Conservation (phyloP, 306 rosid species). For the Hippophae tibetana region DNA sequence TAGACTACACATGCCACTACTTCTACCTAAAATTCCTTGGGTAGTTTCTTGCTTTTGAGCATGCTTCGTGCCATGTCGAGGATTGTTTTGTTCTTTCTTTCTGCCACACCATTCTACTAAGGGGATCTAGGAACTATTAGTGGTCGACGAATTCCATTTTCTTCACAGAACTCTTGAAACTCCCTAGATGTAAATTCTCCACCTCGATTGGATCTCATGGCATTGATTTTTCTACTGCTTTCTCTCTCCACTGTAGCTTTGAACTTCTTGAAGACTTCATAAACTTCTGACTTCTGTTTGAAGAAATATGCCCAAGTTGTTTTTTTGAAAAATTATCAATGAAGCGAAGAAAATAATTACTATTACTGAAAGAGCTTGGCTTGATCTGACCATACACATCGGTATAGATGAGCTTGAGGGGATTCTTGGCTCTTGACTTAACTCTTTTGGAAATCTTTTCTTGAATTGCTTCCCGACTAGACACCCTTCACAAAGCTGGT, state of each 20-base stretch:
- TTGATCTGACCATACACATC: too few species aligned
- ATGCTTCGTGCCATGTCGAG: too few species aligned
- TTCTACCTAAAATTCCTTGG: too few species aligned
- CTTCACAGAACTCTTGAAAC: too few species aligned
- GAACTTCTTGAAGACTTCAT: background rate
- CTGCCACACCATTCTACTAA: background rate
- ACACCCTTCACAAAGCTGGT: background rate
- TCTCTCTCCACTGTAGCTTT: background rate
- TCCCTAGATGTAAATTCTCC: too few species aligned
- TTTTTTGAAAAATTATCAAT: background rate
- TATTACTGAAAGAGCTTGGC: background rate
- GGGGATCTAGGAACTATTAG: background rate
- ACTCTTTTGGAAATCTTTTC: background rate
- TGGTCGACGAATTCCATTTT: background rate
- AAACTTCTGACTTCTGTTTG: background rate
- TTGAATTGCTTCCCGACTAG: background rate
- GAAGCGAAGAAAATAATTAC: background rate
- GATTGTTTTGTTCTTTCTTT: too few species aligned
- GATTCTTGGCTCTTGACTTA: background rate
- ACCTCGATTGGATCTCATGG: too few species aligned
- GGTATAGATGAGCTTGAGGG: background rate
- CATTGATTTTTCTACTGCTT: too few species aligned
- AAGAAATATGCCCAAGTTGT: background rate
- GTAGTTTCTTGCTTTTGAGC: too few species aligned
- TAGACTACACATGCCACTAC: too few species aligned